Evolutionary conservation across 1,139 yeast genomes (phyloP).

Genomic region (Zygoascus hellenicus): DNA sequence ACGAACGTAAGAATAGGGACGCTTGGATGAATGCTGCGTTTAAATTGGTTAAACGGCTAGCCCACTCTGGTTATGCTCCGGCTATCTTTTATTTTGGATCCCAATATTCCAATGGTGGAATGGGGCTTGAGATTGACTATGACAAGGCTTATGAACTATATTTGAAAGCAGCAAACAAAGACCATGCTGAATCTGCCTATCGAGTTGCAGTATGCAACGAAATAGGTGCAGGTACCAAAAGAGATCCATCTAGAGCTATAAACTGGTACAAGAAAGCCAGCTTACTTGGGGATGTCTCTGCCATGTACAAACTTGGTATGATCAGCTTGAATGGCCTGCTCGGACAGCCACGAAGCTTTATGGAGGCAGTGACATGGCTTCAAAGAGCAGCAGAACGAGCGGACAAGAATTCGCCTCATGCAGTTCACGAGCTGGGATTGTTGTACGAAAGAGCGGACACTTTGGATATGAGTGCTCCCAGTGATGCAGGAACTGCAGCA

Average conservation of each 20-base stretch:
- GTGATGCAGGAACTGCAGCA: conserved; percentile 22
- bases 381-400: conserved; percentile 47
- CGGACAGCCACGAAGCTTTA: conserved; percentile 40
- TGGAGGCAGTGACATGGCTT: conserved; percentile 51
- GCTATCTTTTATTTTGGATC: conserved; percentile 57
- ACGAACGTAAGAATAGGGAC: conserved; percentile 46
- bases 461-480: conserved; percentile 38
- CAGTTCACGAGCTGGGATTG: conserved; percentile 61
- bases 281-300: conserved; percentile 47
- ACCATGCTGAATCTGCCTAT: conserved; percentile 55
- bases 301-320: conserved; percentile 69
- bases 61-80: conserved; percentile 39
- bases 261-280: conserved; percentile 55
- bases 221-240: conserved; percentile 53
- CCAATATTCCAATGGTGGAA: conserved; percentile 51
- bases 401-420: conserved; percentile 44
- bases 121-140: conserved; percentile 51
- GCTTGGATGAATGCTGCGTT: conserved; percentile 52
- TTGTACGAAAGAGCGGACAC: conserved; percentile 58
- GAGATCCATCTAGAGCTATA: conserved; percentile 44
- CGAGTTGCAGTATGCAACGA: conserved; percentile 65
- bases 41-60: conserved; percentile 50
- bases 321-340: conserved; percentile 49
- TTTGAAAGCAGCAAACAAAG: conserved; percentile 49
- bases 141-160: conserved; percentile 55